These are phyloP conservation scores for Hibiscus trionum DNA, from an alignment of 345 rosid genomes.

Conservation along the genomic window DNA sequence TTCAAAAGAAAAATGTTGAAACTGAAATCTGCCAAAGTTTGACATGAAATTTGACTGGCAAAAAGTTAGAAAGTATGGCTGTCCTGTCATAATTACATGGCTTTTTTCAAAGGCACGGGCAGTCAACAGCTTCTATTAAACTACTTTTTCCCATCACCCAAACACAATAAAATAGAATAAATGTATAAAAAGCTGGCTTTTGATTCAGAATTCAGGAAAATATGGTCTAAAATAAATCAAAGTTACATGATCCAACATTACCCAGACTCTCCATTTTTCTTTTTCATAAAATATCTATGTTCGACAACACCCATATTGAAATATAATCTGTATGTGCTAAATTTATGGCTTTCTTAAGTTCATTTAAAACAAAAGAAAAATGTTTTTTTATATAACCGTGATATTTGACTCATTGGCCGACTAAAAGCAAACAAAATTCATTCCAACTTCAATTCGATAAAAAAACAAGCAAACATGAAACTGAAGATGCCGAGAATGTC, in stretches of 20 bases:
- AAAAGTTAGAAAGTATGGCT: not conserved
- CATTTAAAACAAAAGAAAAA: not conserved
- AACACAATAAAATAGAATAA: not conserved
- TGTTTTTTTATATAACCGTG: too few species aligned
- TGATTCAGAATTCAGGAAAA: not conserved
- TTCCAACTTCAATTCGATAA: not conserved
- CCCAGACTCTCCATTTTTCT: too few species aligned
- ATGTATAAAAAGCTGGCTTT: not conserved
- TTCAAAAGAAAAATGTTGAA: not conserved
- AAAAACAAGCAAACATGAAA: not conserved
- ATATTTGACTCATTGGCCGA: too few species aligned
- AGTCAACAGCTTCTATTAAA: not conserved
- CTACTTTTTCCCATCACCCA: not conserved
- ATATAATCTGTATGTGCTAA: not conserved
- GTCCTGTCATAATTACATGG: slow-evolving; percentile 7
- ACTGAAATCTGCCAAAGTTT: not conserved
- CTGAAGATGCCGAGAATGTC: not conserved
- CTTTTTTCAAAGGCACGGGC: not conserved
- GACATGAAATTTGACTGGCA: not conserved
- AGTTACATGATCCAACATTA: too few species aligned
- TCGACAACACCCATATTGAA: too few species aligned
- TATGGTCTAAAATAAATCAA: not conserved
- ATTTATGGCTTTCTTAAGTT: not conserved
- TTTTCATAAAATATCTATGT: too few species aligned
- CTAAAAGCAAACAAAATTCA: not conserved